These are phyloP conservation scores for Mycena vitilis DNA, from an alignment of 768 basidiomycete genomes.

Conservation along the genomic window DNA sequence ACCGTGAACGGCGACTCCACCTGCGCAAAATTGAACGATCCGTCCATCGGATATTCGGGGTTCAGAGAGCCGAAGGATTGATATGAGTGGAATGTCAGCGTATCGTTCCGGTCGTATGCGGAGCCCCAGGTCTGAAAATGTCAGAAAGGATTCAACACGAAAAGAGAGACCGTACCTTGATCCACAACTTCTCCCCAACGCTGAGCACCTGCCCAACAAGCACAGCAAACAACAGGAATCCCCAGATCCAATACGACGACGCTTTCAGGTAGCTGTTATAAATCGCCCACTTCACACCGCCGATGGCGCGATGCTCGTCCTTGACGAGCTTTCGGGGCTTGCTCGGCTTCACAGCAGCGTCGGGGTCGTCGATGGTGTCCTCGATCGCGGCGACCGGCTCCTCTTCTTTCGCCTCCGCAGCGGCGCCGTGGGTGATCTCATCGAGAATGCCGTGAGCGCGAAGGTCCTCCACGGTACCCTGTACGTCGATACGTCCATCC, in stretches of 20 bases:
- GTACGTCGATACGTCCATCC: slow-evolving; percentile 83
- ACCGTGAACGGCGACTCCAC: slow-evolving; percentile 40
- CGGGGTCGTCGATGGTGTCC: slow-evolving; percentile 39
- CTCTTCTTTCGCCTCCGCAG: slow-evolving; percentile 61
- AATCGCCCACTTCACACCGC: slow-evolving; percentile 84
- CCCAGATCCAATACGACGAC: slow-evolving; percentile 81
- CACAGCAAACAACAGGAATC: slow-evolving; percentile 56
- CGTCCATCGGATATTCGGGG: slow-evolving; percentile 32
- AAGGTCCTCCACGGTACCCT: slow-evolving; percentile 76
- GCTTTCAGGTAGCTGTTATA: slow-evolving; percentile 78
- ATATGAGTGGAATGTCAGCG: slow-evolving; percentile 13
- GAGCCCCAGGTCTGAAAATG: slow-evolving; percentile 32
- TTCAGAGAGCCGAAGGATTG: slow-evolving; percentile 14
- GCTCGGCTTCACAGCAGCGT: slow-evolving; percentile 49
- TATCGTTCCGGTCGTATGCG: slow-evolving; percentile 27
- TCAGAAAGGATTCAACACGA: background rate
- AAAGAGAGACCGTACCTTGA: slow-evolving; percentile 53
- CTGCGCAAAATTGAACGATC: slow-evolving; percentile 20
- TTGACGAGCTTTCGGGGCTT: slow-evolving; percentile 81
- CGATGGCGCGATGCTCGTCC: slow-evolving; percentile 80
- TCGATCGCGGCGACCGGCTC: slow-evolving; percentile 52
- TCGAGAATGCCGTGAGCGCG: slow-evolving; percentile 71
- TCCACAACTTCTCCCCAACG: slow-evolving; percentile 75
- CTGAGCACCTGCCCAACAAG: slow-evolving; percentile 60
- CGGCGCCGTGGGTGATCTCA: slow-evolving; percentile 66